Percentiles rank a stretch among this genome's conserved stretches.
phyloP scores from a whole-genome alignment of 805 yeast genomes.

The Teunomyces aglyptinius region DNA sequence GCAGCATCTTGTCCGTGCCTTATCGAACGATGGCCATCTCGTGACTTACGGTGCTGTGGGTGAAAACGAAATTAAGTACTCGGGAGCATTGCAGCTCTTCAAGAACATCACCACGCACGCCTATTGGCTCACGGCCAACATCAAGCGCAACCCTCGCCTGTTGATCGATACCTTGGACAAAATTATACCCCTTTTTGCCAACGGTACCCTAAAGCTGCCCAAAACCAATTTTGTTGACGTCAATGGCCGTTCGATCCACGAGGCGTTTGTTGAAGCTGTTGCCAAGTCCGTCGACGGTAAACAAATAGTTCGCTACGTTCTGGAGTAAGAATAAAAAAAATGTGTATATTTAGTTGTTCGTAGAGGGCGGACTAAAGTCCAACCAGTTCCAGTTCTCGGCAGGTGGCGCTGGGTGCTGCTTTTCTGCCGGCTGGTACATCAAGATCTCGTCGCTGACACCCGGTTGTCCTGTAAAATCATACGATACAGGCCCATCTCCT shows the following conservation, averaged over 20 bases:
- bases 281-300: not conserved
- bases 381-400: slow-evolving; percentile 39
- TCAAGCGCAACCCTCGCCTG: slow-evolving; percentile 47
- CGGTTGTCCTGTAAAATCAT: slow-evolving; percentile 5
- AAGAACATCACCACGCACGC: slow-evolving; percentile 28
- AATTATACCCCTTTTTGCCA: slow-evolving; percentile 56
- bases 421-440: slow-evolving; percentile 16
- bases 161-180: slow-evolving; percentile 55
- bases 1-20: slow-evolving; percentile 19
- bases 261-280: not conserved
- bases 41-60: slow-evolving; percentile 29
- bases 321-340: not conserved
- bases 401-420: slow-evolving; percentile 1
- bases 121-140: slow-evolving; percentile 33
- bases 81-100: slow-evolving; percentile 25
- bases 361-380: slow-evolving; percentile 30
- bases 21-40: slow-evolving; percentile 26
- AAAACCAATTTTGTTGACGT: not conserved
- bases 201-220: slow-evolving; percentile 45
- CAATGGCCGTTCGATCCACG: not conserved
- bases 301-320: not conserved
- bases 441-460: slow-evolving; percentile 36
- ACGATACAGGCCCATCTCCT: not conserved
- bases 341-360: not conserved
- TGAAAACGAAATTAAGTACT: slow-evolving; percentile 14